Evolutionary conservation across 2,329 filamentous ascomycete genomes (phyloP).

Genomic region (Teratosphaeria pseudoeucalypti): DNA sequence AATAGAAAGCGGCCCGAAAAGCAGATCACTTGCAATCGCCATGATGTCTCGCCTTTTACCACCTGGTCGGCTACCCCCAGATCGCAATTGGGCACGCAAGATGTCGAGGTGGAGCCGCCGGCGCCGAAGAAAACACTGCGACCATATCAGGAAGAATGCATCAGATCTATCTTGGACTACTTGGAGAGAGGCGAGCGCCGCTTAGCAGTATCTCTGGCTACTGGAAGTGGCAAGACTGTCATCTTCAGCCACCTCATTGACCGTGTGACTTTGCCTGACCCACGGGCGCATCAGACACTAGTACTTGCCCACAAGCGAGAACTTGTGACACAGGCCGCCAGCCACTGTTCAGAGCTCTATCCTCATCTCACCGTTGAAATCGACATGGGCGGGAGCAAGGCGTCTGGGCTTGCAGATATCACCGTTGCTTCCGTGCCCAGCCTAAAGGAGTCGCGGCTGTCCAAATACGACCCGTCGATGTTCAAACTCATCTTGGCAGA

Average conservation of each 20-base stretch:
- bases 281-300: conserved; percentile 62
- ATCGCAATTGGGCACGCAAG: neutral
- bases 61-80: neutral
- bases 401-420: conserved; percentile 76
- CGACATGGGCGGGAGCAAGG: conserved; percentile 74
- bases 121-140: conserved; percentile 41
- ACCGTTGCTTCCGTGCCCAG: conserved; percentile 86
- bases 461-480: conserved; percentile 64
- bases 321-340: conserved; percentile 84
- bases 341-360: conserved; percentile 72
- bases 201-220: conserved; percentile 74
- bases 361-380: conserved; percentile 74
- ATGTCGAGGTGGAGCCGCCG: neutral
- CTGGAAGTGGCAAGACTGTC: conserved; percentile 82
- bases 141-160: conserved; percentile 82
- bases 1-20: neutral
- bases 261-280: conserved; percentile 50
- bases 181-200: conserved; percentile 61
- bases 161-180: conserved; percentile 62
- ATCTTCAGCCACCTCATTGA: conserved; percentile 94
- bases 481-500: conserved; percentile 94
- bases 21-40: neutral
- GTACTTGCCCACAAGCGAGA: conserved; percentile 89
- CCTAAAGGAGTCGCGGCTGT: conserved; percentile 62
- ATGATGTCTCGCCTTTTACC: neutral